Evolutionary conservation across 441 rosid genomes (phyloP), one percentile per base, ranked within the genome.

Genomic region (Pelargonium citronellum): DNA sequence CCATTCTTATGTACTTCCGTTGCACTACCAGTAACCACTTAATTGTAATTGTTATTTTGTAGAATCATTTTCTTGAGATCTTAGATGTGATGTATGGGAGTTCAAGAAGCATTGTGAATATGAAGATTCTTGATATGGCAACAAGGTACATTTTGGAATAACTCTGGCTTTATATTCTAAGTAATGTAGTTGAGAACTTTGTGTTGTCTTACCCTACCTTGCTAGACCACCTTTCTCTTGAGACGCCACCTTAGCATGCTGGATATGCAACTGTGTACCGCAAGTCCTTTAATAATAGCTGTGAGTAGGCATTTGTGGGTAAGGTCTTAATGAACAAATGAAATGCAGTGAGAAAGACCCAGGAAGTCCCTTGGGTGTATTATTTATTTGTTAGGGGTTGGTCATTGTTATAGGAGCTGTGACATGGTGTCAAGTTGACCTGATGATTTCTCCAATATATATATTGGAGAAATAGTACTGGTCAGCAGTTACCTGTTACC

Each of bases 61-160:
- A 93, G 98, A 72, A 80, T 67, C 89, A 87, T 81, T 89, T 87
- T 80, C 86, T 93, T 67, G 87, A 91, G 81, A 84, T 87, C 79
- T 79, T 91, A 76, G 96, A 92, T 80, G 79, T 83, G 69, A 82
- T 87, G 87, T 77, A 81, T 77, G 98, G 96, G 82, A 81, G 79
- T 73, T 79, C 89, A 58, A 75, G 83, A 75, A 84, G 73, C 75
- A 79, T 69, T 69, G 78, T 91, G 70, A 84, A 85, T 71, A 79
- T 82, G 86, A 87, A 87, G 67, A 88, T 93, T 66, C 93, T 93
- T 77, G 77, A 77, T 71, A 83, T 79, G 85, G 96, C 88, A 46
- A 79, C 83, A 66, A 86, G 95, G 96, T 92, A 84, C 71, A 13
- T 69, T 68, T 70, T n/a, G 67, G 34, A 9, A 34, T 1, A 41